Evolutionary conservation across 257 asterid genomes (phyloP).

Genomic region (Nicotiana benthamiana): DNA sequence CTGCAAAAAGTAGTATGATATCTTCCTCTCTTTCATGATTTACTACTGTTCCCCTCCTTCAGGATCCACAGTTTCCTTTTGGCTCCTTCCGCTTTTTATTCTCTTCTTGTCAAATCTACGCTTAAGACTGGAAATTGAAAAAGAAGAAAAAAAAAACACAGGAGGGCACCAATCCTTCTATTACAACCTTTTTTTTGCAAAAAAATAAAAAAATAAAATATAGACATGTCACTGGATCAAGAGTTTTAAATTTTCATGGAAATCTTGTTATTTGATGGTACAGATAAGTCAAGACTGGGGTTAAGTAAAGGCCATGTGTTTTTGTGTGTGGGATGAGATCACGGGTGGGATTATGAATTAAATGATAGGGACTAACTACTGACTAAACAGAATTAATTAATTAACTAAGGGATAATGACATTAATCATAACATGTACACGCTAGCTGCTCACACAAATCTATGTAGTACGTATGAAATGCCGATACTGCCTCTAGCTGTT

Average conservation of each 20-base stretch:
- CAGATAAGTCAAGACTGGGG: not conserved
- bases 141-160: not conserved
- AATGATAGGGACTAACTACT: constrained; percentile 53
- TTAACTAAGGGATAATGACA: constrained; percentile 31
- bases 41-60: not conserved
- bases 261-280: not conserved
- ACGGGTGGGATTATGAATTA: constrained; percentile 29
- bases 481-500: not conserved
- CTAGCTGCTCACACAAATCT: not conserved
- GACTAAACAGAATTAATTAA: constrained; percentile 20
- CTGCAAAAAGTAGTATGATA: constrained; percentile 19
- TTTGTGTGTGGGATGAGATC: constrained; percentile 18
- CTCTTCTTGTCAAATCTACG: constrained; percentile 5
- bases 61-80: constrained; percentile 15
- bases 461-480: not conserved
- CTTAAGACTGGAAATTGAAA: not conserved
- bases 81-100: constrained; percentile 1
- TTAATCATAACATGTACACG: constrained; percentile 28
- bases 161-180: not conserved
- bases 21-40: constrained; percentile 11
- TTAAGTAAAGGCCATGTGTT: constrained; percentile 7
- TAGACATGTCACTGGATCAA: not conserved
- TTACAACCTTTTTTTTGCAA: not conserved
- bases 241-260: not conserved
- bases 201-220: not conserved